Base-by-base conservation (phyloP, 129 eudicot species). In the Flaveria robusta region DNA sequence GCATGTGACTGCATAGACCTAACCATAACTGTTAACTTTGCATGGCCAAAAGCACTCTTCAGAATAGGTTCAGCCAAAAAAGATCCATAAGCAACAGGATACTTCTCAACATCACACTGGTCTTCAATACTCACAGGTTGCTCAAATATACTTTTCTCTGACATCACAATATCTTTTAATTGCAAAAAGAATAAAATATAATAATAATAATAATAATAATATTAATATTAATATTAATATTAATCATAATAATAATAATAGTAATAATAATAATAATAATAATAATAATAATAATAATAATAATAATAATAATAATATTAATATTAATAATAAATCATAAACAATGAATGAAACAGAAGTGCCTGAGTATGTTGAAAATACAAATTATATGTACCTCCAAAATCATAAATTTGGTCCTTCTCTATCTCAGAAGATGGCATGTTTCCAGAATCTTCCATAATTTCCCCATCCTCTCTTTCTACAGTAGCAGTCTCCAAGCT, bases 41-140 rank as follows among this genome's bases (percentile, higher is more conserved):
- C 63, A 84, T 83, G 70, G 60, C 74, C 24, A 68, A 81, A 72
- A 63, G 82, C 82, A 83, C 86, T 85, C 80, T 83, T 80, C 75
- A 88, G 15, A 42, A 81, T 18, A 42, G 90, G 83, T 62, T 71
- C 82, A 72, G 59, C 72, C 26, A 56, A 47, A 51, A 52, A 71
- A 79, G 80, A 70, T 59, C 72, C 86, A 67, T 76, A 29, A 62
- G 34, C 41, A 26, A 73, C 78, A 54, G 62, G 63, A 41, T 75
- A 22, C 22, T 72, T 71, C 22, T 77, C 82, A 42, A 51, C 66
- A 77, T 46, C 19, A 27, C 72, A 22, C 79, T 49, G 75, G 58
- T 29, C 79, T 49, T 81, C 24, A 9, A 58, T 74, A 65, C 81
- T 77, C 74, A 78, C 34, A 66, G 81, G 82, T 52, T 63, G 68